Evolutionary conservation across 805 yeast species (phyloP).

Genomic region (Cyberlindnera mississippiensis): DNA sequence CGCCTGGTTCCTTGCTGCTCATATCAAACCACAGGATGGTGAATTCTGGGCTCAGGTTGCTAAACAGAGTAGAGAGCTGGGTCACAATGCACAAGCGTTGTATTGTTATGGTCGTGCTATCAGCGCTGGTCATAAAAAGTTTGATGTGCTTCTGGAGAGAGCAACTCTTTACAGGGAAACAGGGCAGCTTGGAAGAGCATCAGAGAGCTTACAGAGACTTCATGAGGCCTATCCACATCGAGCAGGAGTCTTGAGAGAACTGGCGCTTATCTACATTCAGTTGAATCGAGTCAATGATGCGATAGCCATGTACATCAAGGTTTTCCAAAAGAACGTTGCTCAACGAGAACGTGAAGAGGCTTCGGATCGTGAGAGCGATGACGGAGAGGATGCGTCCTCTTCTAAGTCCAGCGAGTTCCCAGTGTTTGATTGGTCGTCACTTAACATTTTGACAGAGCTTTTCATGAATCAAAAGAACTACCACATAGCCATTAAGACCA

Average conservation of each 20-base stretch:
- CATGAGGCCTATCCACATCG: conserved; percentile 56
- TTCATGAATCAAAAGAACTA: conserved; percentile 67
- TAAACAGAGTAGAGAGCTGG: conserved; percentile 57
- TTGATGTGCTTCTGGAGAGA: conserved; percentile 57
- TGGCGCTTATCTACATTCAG: conserved; percentile 49
- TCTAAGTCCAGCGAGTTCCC: conserved; percentile 34
- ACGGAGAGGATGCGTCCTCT: conserved; percentile 15
- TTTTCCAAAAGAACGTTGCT: conserved; percentile 56
- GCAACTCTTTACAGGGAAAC: conserved; percentile 64
- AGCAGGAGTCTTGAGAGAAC: conserved; percentile 53
- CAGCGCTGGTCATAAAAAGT: conserved; percentile 41
- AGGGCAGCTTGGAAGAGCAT: conserved; percentile 65
- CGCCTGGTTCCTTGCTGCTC: conserved; percentile 81
- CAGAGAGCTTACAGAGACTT: conserved; percentile 65
- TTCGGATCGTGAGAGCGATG: conserved; percentile 22
- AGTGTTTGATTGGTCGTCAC: conserved; percentile 80
- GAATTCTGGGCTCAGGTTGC: conserved; percentile 79
- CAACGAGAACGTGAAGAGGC: conserved; percentile 29
- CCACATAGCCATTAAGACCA: conserved; percentile 56
- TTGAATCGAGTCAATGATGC: conserved; percentile 66
- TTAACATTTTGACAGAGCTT: conserved; percentile 79
- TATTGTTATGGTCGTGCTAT: conserved; percentile 73
- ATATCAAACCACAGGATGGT: conserved; percentile 68
- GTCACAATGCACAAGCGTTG: conserved; percentile 70
- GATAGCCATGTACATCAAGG: conserved; percentile 59